phyloP scores from a whole-genome alignment of 495 filamentous ascomycete species.

The Pyrenula massariospora region DNA sequence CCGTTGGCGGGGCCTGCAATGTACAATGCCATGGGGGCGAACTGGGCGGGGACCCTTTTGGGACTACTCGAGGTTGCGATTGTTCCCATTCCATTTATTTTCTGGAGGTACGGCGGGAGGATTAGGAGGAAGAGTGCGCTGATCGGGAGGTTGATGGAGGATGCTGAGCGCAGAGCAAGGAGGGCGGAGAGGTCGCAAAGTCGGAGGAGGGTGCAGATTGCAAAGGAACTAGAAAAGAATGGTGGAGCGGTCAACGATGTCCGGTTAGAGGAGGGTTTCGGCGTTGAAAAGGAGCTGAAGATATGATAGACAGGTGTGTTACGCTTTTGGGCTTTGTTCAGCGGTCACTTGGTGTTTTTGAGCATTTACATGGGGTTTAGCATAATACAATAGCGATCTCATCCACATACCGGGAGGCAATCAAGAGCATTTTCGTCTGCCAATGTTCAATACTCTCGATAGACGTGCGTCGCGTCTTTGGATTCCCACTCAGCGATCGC shows the following conservation, averaged over 20 bases:
- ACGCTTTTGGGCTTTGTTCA: too few relatives aligned
- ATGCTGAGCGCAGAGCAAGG: conserved; percentile 33
- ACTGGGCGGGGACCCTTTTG: conserved; percentile 69
- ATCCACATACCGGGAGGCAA: too few relatives aligned
- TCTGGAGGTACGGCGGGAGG: conserved; percentile 61
- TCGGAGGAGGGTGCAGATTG: conserved; percentile 14
- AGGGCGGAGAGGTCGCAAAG: conserved; percentile 36
- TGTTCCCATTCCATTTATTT: conserved; percentile 70
- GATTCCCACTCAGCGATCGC: too few relatives aligned
- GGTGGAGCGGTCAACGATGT: not conserved
- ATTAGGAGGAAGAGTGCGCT: conserved; percentile 56
- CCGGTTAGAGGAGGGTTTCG: too few relatives aligned
- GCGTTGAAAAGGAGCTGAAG: too few relatives aligned
- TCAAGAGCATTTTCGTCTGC: too few relatives aligned
- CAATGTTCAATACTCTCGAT: too few relatives aligned
- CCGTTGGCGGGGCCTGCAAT: conserved; percentile 64
- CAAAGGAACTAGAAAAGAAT: conserved; percentile 8
- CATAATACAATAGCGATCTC: too few relatives aligned
- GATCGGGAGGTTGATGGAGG: conserved; percentile 58
- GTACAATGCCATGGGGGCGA: conserved; percentile 57
- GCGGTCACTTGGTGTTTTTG: too few relatives aligned
- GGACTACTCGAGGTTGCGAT: conserved; percentile 56
- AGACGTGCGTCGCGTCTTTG: too few relatives aligned
- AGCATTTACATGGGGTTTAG: too few relatives aligned
- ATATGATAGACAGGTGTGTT: too few relatives aligned